Evolutionary conservation across 768 basidiomycete genomes (phyloP), one percentile per base, ranked within the genome.

Genomic region (Amanita jacksonii): DNA sequence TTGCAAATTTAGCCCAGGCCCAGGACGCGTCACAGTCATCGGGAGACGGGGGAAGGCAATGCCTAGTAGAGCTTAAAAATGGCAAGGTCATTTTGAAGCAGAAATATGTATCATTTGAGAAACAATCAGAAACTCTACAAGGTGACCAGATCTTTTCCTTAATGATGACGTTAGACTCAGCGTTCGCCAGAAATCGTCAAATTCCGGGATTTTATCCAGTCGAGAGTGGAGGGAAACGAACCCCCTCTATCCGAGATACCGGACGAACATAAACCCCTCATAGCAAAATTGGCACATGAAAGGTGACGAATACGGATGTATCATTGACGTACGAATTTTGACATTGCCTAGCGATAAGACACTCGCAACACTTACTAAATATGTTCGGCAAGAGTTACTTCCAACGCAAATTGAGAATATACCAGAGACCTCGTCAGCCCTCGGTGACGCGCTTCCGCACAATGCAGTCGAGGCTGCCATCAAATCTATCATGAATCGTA

Each of bases 251-350:
- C 56, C 6, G 57, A 54, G 5, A 73, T 91, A 39, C 82, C 89
- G 0, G 73, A 81, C 3, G 76, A 83, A 48, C 71, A 90, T 57
- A 70, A 65, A 50, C 76, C 86, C 1, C 63, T 93, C 19, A 75
- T 94, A 52, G 89, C 79, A 4, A 90, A 91, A 59, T 62, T 91
- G 31, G 77, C 77, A 1, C 85, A 90, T 51, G 91, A 94, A 64
- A 91, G 89, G 91, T 89, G 42, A 67, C 44, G 38, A 12, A 49
- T 10, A 19, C n/a, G n/a, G 13, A 8, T 23, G 28, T n/a, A 31
- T 13, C 16, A 23, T 39, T 23, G 31, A 16, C 32, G 42, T n/a
- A 28, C 45, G 15, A 45, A 13, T n/a, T 2, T 27, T 25, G 32
- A 47, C 50, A 28, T 19, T 33, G 25, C 36, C 19, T 46, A 94